These are phyloP conservation scores for Schizothecium vesticola DNA, from an alignment of 495 filamentous ascomycete genomes.

Conservation along the genomic window DNA sequence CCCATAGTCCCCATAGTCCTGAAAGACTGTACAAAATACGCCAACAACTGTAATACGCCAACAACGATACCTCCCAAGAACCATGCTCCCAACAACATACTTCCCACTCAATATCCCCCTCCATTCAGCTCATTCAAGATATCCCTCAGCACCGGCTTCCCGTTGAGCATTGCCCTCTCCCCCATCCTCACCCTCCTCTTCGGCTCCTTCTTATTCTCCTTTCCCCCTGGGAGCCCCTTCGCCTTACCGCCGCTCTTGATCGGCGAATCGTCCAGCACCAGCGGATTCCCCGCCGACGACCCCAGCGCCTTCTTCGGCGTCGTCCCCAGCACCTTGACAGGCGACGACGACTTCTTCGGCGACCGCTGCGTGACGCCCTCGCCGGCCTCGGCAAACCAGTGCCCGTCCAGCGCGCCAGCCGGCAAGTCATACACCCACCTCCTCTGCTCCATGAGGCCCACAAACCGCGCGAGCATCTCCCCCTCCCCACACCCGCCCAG, in stretches of 20 bases:
- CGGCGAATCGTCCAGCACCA: neutral
- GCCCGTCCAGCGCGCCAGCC: constrained; percentile 55
- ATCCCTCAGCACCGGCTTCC: constrained; percentile 41
- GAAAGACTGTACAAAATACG: neutral
- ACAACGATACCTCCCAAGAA: neutral
- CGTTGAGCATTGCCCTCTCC: constrained; percentile 34
- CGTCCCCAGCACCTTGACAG: neutral
- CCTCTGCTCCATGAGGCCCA: constrained; percentile 66
- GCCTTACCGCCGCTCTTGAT: neutral
- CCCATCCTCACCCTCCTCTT: constrained; percentile 36
- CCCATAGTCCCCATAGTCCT: neutral
- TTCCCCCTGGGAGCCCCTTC: too few relatives aligned
- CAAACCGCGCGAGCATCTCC: constrained; percentile 69
- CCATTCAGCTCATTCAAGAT: constrained; percentile 43
- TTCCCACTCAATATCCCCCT: neutral
- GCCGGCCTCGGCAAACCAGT: constrained; percentile 51
- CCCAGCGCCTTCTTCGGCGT: neutral
- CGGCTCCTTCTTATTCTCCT: constrained; percentile 28
- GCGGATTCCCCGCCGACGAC: neutral
- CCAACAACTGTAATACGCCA: neutral
- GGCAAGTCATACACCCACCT: constrained; percentile 74
- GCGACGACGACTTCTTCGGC: neutral
- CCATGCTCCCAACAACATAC: neutral
- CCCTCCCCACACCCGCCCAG: constrained; percentile 57
- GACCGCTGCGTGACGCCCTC: neutral